phyloP scores from a whole-genome alignment of 225 moss, liverwort and hornwort species.

The Takakia lepidozioides region DNA sequence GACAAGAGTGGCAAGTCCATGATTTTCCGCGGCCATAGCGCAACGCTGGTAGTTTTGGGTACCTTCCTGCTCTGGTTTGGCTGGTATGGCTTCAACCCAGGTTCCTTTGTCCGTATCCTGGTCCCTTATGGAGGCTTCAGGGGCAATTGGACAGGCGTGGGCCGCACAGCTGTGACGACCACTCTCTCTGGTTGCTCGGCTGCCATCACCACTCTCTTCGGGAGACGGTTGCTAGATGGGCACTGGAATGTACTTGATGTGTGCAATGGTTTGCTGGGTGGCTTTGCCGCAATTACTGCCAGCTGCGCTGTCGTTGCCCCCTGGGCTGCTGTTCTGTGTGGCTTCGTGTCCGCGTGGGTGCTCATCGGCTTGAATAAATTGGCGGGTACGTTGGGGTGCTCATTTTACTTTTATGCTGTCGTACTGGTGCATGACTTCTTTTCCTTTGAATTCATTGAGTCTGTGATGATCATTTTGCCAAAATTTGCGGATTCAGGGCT shows the following conservation, averaged over 20 bases:
- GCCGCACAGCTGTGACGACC: conserved; percentile 77
- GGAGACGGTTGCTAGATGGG: conserved; percentile 51
- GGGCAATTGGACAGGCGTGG: conserved; percentile 73
- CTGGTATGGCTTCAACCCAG: conserved; percentile 97
- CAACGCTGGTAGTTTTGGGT: conserved; percentile 76
- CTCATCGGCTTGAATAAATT: conserved; percentile 56
- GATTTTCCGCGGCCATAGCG: conserved; percentile 71
- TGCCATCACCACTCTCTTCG: conserved; percentile 74
- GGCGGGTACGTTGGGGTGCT: conserved; percentile 39
- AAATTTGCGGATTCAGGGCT: too few relatives aligned
- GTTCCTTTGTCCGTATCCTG: conserved; percentile 45
- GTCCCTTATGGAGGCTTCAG: conserved; percentile 20
- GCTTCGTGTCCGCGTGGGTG: conserved; percentile 55
- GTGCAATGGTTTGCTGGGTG: conserved; percentile 81
- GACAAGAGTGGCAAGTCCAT: conserved; percentile 44
- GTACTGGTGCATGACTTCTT: too few relatives aligned
- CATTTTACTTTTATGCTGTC: too few relatives aligned
- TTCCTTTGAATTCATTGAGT: too few relatives aligned
- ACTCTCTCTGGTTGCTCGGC: conserved; percentile 72
- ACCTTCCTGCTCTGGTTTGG: conserved; percentile 92
- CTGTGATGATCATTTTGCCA: too few relatives aligned
- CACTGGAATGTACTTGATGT: conserved; percentile 86
- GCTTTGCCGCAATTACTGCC: conserved; percentile 84
- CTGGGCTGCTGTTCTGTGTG: conserved; percentile 79
- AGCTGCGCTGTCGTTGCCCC: conserved; percentile 72